These are phyloP conservation scores for Tilletia horrida DNA, from an alignment of 1,284 basidiomycete species.

Conservation along the genomic window DNA sequence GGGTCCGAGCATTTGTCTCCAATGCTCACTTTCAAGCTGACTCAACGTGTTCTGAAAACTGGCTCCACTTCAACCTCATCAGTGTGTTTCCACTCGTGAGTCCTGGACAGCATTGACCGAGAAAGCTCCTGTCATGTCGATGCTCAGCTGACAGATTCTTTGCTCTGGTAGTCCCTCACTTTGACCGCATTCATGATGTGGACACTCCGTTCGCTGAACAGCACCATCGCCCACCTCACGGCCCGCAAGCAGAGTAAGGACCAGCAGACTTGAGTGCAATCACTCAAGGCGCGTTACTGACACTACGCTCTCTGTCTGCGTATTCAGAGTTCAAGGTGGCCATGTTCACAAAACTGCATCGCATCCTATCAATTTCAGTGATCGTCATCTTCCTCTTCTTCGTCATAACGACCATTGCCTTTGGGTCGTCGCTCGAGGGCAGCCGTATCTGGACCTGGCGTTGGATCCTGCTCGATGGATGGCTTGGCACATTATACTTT, in stretches of 20 bases:
- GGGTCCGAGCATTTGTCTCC: not conserved
- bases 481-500: conserved; percentile 67
- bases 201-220: conserved; percentile 60
- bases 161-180: conserved; percentile 69
- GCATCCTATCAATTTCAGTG: conserved; percentile 80
- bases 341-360: conserved; percentile 66
- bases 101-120: conserved; percentile 69
- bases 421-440: conserved; percentile 85
- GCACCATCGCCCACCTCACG: conserved; percentile 44
- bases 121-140: conserved; percentile 72
- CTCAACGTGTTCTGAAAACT: not conserved
- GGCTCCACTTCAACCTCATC: too few species aligned
- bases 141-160: conserved; percentile 61
- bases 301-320: not conserved
- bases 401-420: conserved; percentile 82
- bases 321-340: conserved; percentile 36
- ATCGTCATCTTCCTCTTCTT: conserved; percentile 77
- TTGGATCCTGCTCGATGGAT: conserved; percentile 97
- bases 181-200: conserved; percentile 90
- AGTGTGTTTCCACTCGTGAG: conserved; percentile 19
- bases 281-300: too few species aligned
- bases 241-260: conserved; percentile 43
- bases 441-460: conserved; percentile 87
- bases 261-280: too few species aligned
- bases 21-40: not conserved